Evolutionary conservation across 306 rosid species (phyloP).

Genomic region (Dicorynia guianensis): DNA sequence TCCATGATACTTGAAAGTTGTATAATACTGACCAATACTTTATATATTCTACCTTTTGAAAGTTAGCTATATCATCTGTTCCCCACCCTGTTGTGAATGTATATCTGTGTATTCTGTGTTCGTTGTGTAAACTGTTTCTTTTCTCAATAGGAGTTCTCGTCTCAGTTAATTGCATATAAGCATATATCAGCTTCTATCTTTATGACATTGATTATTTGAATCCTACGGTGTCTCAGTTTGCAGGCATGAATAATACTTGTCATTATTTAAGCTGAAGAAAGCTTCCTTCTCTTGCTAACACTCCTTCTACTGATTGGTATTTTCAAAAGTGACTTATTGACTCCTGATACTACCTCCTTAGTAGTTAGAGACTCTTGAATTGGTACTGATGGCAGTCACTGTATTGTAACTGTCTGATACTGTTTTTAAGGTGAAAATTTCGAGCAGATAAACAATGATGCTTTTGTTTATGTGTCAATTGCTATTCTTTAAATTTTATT

Average conservation of each 20-base stretch:
- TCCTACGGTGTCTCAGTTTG: not conserved
- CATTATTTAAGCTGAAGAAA: not conserved
- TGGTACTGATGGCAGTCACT: not conserved
- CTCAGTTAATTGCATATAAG: not conserved
- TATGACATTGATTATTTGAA: not conserved
- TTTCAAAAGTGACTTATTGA: slow-evolving; percentile 1
- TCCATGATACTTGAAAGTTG: not conserved
- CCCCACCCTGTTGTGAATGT: not conserved
- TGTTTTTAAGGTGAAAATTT: not conserved
- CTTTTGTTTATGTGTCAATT: not conserved
- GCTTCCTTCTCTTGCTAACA: slow-evolving; percentile 1
- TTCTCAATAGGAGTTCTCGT: not conserved
- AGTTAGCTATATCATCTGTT: slow-evolving; percentile 9
- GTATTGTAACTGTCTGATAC: not conserved
- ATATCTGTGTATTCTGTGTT: not conserved
- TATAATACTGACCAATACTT: not conserved
- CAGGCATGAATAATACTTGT: slow-evolving; percentile 3
- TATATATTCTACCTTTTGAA: slow-evolving; percentile 9
- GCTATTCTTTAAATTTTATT: not conserved
- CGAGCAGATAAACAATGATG: not conserved
- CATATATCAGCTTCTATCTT: no score
- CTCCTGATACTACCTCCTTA: not conserved
- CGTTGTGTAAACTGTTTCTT: not conserved
- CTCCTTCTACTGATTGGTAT: not conserved
- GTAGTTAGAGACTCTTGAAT: not conserved